Percentiles rank a stretch among this genome's conserved stretches.
Conservation (phyloP, 805 yeast genomes). For the Candida vartiovaarae region DNA sequence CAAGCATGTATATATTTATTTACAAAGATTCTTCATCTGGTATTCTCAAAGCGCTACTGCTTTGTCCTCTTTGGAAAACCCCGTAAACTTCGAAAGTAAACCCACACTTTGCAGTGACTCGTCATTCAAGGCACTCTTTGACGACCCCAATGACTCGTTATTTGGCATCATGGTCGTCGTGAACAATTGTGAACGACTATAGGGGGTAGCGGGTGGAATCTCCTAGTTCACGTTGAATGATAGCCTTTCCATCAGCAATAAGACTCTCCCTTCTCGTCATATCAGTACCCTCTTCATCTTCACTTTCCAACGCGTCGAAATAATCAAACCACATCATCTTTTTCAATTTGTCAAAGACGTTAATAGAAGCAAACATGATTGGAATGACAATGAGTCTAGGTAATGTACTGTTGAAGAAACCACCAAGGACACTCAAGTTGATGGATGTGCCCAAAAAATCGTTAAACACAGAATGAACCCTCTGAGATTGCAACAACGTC, state of each 20-base stretch:
- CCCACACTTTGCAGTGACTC: background rate
- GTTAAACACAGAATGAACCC: constrained; percentile 52
- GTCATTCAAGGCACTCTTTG: background rate
- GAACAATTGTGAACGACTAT: background rate
- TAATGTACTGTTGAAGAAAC: constrained; percentile 62
- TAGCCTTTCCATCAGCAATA: constrained; percentile 20
- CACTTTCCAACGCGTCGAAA: constrained; percentile 34
- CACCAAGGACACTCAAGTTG: constrained; percentile 68
- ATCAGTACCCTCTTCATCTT: constrained; percentile 26
- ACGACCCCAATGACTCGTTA: background rate
- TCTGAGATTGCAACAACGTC: constrained; percentile 44
- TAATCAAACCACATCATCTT: constrained; percentile 19
- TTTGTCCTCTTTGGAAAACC: background rate
- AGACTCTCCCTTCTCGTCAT: constrained; percentile 10
- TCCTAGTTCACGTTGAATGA: constrained; percentile 20
- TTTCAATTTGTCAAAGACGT: constrained; percentile 59
- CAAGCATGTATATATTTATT: too few relatives aligned
- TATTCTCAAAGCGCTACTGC: background rate
- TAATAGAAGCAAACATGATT: constrained; percentile 52
- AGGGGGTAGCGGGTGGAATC: background rate
- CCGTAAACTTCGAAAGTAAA: background rate
- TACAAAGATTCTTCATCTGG: constrained; percentile 1
- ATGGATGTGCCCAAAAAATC: constrained; percentile 70
- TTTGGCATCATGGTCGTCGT: background rate
- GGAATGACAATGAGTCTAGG: constrained; percentile 75